A percentile compares a stretch with the other conserved stretches of the same genome.
Conservation (phyloP, 2,329 filamentous ascomycete genomes). For the Escovopsis weberi region DNA sequence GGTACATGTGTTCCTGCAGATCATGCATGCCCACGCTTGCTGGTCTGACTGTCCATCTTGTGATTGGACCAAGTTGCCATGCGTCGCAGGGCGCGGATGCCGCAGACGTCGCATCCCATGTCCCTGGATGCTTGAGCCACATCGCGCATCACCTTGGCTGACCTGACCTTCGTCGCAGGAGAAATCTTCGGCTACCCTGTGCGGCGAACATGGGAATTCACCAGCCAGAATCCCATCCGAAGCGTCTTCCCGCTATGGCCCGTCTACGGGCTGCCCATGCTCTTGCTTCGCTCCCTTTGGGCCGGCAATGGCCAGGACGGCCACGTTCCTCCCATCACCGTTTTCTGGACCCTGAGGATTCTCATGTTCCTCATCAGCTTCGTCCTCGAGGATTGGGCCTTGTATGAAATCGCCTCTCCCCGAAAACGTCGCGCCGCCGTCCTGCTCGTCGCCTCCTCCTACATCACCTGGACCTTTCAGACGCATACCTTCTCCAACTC, state of each 20-base stretch:
- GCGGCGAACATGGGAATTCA: constrained; percentile 92
- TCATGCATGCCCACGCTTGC: neutral
- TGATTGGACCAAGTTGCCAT: neutral
- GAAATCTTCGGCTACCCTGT: constrained; percentile 88
- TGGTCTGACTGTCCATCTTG: neutral
- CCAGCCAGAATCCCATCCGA: constrained; percentile 71
- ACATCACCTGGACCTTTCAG: constrained; percentile 98
- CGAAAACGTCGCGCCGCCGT: constrained; percentile 60
- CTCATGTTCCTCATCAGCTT: constrained; percentile 94
- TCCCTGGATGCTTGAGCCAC: too few species aligned
- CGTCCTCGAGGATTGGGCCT: constrained; percentile 93
- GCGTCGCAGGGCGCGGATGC: neutral
- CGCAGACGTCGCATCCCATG: neutral
- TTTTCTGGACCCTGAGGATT: constrained; percentile 79
- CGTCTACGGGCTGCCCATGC: constrained; percentile 87
- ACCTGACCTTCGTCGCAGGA: constrained; percentile 35
- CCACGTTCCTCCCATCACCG: constrained; percentile 65
- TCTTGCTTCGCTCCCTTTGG: constrained; percentile 83
- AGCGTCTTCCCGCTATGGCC: constrained; percentile 96
- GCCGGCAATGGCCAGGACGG: constrained; percentile 65
- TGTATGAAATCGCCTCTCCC: constrained; percentile 73
- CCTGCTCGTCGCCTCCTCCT: constrained; percentile 81
- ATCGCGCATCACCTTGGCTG: neutral
- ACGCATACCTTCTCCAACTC: constrained; percentile 98
- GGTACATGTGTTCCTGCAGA: neutral